Base-by-base conservation (phyloP, 2,329 filamentous ascomycete species). In the Trichoderma sp. region DNA sequence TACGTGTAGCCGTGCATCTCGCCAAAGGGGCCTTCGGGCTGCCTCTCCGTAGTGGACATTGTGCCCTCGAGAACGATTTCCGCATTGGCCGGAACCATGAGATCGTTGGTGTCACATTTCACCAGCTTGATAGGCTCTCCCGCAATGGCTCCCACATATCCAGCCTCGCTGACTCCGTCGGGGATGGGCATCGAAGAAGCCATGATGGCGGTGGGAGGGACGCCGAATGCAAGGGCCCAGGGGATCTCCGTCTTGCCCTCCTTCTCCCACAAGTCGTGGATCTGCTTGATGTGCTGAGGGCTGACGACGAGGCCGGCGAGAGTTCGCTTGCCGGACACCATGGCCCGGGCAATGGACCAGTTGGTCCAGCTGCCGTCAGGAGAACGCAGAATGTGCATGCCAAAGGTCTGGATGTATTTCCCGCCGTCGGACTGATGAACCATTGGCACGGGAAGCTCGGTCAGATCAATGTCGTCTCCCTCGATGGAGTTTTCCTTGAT, bases 61-160 rank as follows among this genome's bases (percentile, higher is more conserved):
- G 80, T 83, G 3, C 86, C 86, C 70, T 88, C 85, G 2, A 88
- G 76, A 0, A 88, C 82, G 64, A 88, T 87, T 74, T 88, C 86
- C 0, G 79, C 75, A 69, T 82, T 85, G 0, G 86, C 85, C 0
- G 86, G 86, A 1, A 88, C 85, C 4, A 80, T 75, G 0, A 88
- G 75, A 28, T 83, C 79, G 70, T 85, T 88, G 0, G 82, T 85
- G n/a, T 87, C 85, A 69, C 85, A 87, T 73, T 86, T 87, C 43
- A 85, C 82, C 0, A 88, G 73, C 36, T 87, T 82, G 6, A 87
- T 70, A 0, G 85, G 77, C 0, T 76, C 72, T 3, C 85, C 85
- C 1, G 79, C 80, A 68, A 88, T 78, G 0, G 85, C 81, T 1
- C 85, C 85, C 6, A 87, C 79, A 67, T 86, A 88, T 1, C 79